phyloP scores from a whole-genome alignment of 164 flowering plant genomes.

The Stephania cephalantha region DNA sequence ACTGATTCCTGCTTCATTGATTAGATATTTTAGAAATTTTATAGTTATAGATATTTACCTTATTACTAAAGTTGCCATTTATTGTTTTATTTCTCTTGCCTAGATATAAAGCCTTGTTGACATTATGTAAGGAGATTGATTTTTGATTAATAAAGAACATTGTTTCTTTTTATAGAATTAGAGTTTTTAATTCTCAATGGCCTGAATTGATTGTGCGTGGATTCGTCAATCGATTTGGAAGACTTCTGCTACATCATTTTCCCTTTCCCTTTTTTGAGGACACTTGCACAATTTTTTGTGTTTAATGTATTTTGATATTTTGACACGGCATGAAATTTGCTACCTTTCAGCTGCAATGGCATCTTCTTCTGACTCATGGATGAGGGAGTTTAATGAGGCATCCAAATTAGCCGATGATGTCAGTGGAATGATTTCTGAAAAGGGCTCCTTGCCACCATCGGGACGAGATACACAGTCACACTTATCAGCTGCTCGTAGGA shows the following conservation, averaged over 20 bases:
- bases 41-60: too few species aligned
- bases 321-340: background rate
- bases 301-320: background rate
- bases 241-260: background rate
- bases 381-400: slow-evolving; percentile 78
- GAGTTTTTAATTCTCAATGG: too few species aligned
- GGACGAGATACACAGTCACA: slow-evolving; percentile 82
- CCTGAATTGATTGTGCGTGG: too few species aligned
- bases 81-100: too few species aligned
- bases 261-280: background rate
- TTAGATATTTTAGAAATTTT: too few species aligned
- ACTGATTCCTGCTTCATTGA: too few species aligned
- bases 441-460: slow-evolving; percentile 46
- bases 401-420: slow-evolving; percentile 81
- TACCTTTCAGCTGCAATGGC: slow-evolving; percentile 50
- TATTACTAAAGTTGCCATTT: background rate
- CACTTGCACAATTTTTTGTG: background rate
- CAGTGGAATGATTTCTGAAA: slow-evolving; percentile 67
- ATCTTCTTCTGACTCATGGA: slow-evolving; percentile 71
- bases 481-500: slow-evolving; percentile 69
- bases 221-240: too few species aligned
- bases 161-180: too few species aligned
- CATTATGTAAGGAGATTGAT: too few species aligned
- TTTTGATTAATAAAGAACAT: too few species aligned
- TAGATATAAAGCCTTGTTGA: too few species aligned